Base-by-base conservation (phyloP, 768 basidiomycete genomes). In the Porphyrellus cyaneotinctus region DNA sequence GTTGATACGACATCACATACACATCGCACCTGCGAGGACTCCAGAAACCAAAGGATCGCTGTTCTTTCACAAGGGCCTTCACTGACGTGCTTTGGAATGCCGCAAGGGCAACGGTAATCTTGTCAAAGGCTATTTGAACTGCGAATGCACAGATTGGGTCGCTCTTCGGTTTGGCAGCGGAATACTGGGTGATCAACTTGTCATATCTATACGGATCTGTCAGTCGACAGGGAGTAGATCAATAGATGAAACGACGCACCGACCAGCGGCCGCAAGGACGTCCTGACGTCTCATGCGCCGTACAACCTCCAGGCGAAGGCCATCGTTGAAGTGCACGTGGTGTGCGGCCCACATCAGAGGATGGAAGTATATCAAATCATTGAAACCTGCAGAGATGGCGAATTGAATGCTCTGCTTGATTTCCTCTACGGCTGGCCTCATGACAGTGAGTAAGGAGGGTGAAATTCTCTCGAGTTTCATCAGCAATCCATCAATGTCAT, bases 11-110 rank as follows among this genome's bases (percentile, higher is more conserved):
- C 24, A 91, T 81, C 13, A 93, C 77, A 57, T 92, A 93, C 12
- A 93, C 91, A 57, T 93, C 91, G 58, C 91, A 92, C 35, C 89
- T 76, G 15, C 90, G 78, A n/a, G 91, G 91, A 67, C 88, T 88
- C 89, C 88, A 93, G 63, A 83, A 88, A 0, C 91, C 91, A 55
- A 91, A 93, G 0, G 91, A 91, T 12, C 83, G 81, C 54, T 84
- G 81, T 61, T 91, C 88, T 65, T 87, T 91, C 47, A 90, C 73
- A 6, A 90, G 74, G 3, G 78, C 78, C 64, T 83, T 84, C 33
- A 89, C 78, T 1, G 85, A 83, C 1, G 71, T 66, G 10, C 79
- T 78, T 62, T 92, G 89, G 63, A 81, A 87, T 2, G 81, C 73
- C 0, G 87, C 88, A 2, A 92, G 74, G 12, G 81, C 78, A 1